A percentile compares a stretch with the other conserved stretches of the same genome.
phyloP scores from a whole-genome alignment of 192 early-diverging fungal species.

The Umbelopsis vinacea region DNA sequence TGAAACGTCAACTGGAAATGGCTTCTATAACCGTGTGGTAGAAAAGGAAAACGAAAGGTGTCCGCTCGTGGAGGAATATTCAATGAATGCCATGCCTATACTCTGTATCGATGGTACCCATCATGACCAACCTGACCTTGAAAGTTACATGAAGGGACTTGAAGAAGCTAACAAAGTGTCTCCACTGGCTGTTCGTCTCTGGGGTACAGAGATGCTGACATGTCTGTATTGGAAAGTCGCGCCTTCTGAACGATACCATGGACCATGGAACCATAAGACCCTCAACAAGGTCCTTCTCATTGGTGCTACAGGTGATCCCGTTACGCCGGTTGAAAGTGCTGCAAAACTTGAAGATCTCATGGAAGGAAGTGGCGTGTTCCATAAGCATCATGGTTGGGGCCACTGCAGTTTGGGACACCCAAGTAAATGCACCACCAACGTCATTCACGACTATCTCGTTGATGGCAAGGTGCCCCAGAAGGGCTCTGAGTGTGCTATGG shows the following conservation, averaged over 20 bases:
- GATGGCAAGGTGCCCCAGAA: conserved; percentile 14
- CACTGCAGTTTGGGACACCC: conserved; percentile 44
- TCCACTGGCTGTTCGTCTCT: conserved; percentile 5
- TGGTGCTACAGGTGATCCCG: conserved; percentile 49
- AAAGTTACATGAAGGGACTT: neutral
- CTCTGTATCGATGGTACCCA: conserved; percentile 18
- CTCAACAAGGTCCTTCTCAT: conserved; percentile 41
- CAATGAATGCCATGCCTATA: neutral
- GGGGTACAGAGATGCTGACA: neutral
- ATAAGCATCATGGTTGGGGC: conserved; percentile 46
- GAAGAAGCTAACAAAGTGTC: neutral
- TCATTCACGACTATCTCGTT: conserved; percentile 38
- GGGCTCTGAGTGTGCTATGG: conserved; percentile 21
- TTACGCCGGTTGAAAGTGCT: conserved; percentile 47
- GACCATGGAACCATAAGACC: conserved; percentile 49
- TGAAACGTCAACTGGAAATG: neutral
- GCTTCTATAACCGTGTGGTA: neutral
- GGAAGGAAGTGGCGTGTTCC: conserved; percentile 40
- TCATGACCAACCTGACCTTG: neutral
- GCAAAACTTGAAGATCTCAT: conserved; percentile 19
- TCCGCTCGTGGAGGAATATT: conserved; percentile 13
- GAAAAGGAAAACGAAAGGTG: conserved; percentile 16
- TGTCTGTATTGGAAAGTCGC: conserved; percentile 38
- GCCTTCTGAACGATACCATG: conserved; percentile 42
- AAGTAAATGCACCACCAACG: conserved; percentile 36